Base-by-base conservation (phyloP, 495 filamentous ascomycete genomes). In the Tuber borchii region DNA sequence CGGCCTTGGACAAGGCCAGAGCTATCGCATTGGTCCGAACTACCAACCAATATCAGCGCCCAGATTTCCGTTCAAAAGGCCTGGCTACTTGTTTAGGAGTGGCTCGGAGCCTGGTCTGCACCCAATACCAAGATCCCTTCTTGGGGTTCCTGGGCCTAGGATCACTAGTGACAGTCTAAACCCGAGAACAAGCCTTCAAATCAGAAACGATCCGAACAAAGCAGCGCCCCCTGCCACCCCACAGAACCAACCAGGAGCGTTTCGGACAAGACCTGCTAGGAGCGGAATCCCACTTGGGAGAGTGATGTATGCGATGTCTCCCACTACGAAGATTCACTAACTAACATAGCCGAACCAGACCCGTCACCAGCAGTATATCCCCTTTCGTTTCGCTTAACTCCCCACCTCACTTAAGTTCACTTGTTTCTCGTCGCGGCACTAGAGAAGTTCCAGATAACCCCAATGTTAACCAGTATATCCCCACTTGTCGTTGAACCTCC, bases 1-100 rank as follows among this genome's bases (percentile, higher is more conserved):
- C 68, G 81, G 81, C 42, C 81, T 83, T 45, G 81, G 81, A 51
- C 51, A 68, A 46, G 81, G 81, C 20, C 81, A 82, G 37, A 80
- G 80, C 71, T 78, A 83, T 70, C 81, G 81, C 2, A 71, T 56
- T 17, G 81, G 81, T 0, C 69, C 74, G 20, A 83, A 80, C 74
- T 83, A 78, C 56, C 76, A 46, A 37, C 81, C 81, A 14, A 61
- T 61, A 61, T 56, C 68, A 37, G 56, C 42, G 26, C 16, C 48
- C 40, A 40, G 26, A 26, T 42, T 26, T 43, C 40, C 71, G 10
- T 70, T 61, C 19, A 17, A 39, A 26, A 40, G 71, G 42, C 71
- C 20, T 48, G 34, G 4, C 26, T 69, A 65, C 20, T 44, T 45
- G 22, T 37, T 42, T 34, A 70, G 51, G 26, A 65, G 73, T 37